phyloP scores from a whole-genome alignment of 139 green algal species.

The Chlamydomonas sphaeroides region DNA sequence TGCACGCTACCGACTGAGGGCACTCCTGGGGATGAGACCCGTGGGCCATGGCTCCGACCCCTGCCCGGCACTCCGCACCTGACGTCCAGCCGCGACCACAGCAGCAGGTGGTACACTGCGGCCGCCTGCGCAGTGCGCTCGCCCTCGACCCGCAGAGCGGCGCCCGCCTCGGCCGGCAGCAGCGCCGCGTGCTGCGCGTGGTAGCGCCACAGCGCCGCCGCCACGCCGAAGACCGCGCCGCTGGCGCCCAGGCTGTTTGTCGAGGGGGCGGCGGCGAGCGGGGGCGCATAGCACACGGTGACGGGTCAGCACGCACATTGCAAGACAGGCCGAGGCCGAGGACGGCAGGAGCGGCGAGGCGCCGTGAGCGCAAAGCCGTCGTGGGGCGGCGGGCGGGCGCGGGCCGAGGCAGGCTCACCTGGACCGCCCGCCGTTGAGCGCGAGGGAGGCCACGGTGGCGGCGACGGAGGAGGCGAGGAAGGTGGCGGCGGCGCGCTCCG shows the following conservation, averaged over 20 bases:
- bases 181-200: background rate
- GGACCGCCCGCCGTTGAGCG: slow-evolving; percentile 24
- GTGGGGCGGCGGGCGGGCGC: too few relatives aligned
- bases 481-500: background rate
- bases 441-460: slow-evolving; percentile 7
- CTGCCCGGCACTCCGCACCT: background rate
- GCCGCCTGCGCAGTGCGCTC: background rate
- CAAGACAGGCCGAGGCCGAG: too few relatives aligned
- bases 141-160: background rate
- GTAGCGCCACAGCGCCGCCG: slow-evolving; percentile 14
- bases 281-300: too few relatives aligned
- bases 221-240: slow-evolving; percentile 12
- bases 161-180: slow-evolving; percentile 3
- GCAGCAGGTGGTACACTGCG: background rate
- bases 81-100: slow-evolving; percentile 25
- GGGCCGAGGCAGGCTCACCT: too few relatives aligned
- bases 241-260: slow-evolving; percentile 25
- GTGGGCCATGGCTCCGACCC: too few relatives aligned
- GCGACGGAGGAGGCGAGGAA: slow-evolving; percentile 7
- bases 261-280: too few relatives aligned
- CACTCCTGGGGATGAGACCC: too few relatives aligned
- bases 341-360: too few relatives aligned
- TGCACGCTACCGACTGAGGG: too few relatives aligned
- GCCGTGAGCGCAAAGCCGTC: too few relatives aligned
- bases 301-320: too few relatives aligned